Evolutionary conservation across 345 rosid genomes (phyloP).

Genomic region (Citrus trifoliata): DNA sequence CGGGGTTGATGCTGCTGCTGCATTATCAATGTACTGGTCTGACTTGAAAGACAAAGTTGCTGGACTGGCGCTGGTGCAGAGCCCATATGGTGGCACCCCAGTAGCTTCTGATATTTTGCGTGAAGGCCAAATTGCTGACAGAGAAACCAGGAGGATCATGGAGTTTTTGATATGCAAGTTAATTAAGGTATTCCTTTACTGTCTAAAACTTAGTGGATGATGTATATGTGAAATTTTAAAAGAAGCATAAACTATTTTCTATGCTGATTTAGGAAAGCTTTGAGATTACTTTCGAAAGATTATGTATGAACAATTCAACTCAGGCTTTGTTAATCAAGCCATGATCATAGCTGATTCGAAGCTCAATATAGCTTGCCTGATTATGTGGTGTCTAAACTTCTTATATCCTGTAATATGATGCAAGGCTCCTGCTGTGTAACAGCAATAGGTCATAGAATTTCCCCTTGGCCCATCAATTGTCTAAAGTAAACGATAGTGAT

Average conservation of each 20-base stretch:
- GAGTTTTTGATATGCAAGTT: slow-evolving; percentile 64
- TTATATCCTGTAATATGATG: background rate
- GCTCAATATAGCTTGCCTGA: background rate
- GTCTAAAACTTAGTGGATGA: background rate
- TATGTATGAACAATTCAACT: background rate
- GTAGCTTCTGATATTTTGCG: slow-evolving; percentile 70
- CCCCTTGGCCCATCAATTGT: background rate
- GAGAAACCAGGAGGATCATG: slow-evolving; percentile 63
- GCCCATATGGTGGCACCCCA: slow-evolving; percentile 71
- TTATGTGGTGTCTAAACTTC: background rate
- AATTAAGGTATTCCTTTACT: slow-evolving; percentile 45
- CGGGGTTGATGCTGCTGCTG: slow-evolving; percentile 79
- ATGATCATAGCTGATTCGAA: background rate
- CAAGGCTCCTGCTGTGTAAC: background rate
- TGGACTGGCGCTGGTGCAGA: slow-evolving; percentile 68
- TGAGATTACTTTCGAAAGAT: background rate
- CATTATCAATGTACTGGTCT: slow-evolving; percentile 51
- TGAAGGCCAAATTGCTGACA: slow-evolving; percentile 67
- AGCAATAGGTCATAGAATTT: background rate
- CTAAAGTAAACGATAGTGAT: background rate
- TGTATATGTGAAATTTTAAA: background rate
- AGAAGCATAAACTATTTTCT: background rate
- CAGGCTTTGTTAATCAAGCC: background rate
- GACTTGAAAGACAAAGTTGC: slow-evolving; percentile 63
- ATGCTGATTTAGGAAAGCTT: background rate